These are phyloP conservation scores for Curvularia spicifera DNA, from an alignment of 2,329 filamentous ascomycete species.

Conservation along the genomic window DNA sequence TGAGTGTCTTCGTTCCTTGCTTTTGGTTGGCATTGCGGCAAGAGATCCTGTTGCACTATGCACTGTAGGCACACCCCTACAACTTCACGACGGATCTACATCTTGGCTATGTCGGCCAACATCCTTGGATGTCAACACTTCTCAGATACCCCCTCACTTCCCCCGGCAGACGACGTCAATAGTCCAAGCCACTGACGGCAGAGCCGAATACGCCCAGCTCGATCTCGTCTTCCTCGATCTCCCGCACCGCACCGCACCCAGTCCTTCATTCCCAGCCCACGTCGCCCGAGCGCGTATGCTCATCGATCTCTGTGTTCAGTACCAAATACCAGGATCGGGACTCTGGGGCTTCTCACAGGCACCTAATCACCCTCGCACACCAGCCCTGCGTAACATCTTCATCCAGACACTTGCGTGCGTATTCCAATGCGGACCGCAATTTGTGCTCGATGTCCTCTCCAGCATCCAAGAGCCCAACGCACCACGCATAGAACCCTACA, in stretches of 20 bases:
- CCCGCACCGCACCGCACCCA: conserved; percentile 38
- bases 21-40: conserved; percentile 51
- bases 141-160: conserved; percentile 20
- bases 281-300: conserved; percentile 44
- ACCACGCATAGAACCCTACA: conserved; percentile 22
- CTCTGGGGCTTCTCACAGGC: conserved; percentile 39
- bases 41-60: conserved; percentile 52
- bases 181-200: conserved; percentile 40
- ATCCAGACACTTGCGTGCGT: conserved; percentile 52
- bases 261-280: conserved; percentile 34
- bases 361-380: conserved; percentile 43
- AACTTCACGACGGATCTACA: conserved; percentile 42
- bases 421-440: conserved; percentile 50
- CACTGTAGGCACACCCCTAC: conserved; percentile 42
- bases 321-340: conserved; percentile 27
- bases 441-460: conserved; percentile 46
- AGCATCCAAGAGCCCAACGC: conserved; percentile 30
- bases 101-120: conserved; percentile 45
- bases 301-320: conserved; percentile 45
- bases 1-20: conserved; percentile 52
- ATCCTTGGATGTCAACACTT: conserved; percentile 28
- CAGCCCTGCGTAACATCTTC: conserved; percentile 52
- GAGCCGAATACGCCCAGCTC: conserved; percentile 50
- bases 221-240: conserved; percentile 51
- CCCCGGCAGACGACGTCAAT: conserved; percentile 22